Evolutionary conservation across 1,284 basidiomycete genomes (phyloP).

Genomic region (Fomitiporia mediterranea): DNA sequence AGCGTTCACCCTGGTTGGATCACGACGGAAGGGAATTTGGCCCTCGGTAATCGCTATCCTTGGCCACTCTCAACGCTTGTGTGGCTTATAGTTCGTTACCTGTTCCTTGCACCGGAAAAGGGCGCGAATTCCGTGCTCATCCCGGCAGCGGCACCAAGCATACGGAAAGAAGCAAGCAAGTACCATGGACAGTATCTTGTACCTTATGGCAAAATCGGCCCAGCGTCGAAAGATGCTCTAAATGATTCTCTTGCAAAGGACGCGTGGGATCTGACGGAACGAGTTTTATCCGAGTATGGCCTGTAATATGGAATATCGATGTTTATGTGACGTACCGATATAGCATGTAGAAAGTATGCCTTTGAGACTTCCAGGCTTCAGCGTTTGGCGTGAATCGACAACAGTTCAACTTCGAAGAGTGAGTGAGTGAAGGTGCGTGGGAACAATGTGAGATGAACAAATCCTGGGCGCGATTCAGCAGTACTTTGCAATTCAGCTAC

Average conservation of each 20-base stretch:
- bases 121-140: not conserved
- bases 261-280: slow-evolving; percentile 22
- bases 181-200: slow-evolving; percentile 24
- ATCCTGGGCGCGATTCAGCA: too few relatives aligned
- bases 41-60: not conserved
- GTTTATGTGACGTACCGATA: too few relatives aligned
- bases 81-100: not conserved
- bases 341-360: too few relatives aligned
- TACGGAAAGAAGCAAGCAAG: slow-evolving; percentile 9
- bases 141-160: not conserved
- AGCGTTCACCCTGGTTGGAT: slow-evolving; percentile 22
- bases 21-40: not conserved
- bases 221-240: slow-evolving; percentile 19
- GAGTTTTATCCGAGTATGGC: slow-evolving; percentile 6
- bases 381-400: too few relatives aligned
- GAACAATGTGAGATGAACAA: too few relatives aligned
- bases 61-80: not conserved
- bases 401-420: too few relatives aligned
- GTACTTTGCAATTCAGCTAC: too few relatives aligned
- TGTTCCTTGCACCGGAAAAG: not conserved
- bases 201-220: slow-evolving; percentile 21
- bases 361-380: too few relatives aligned
- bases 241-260: slow-evolving; percentile 20
- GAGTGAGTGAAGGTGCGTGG: too few relatives aligned
- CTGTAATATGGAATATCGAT: not conserved